Evolutionary conservation across 495 filamentous ascomycete genomes (phyloP), one percentile per base, ranked within the genome.

Genomic region (Stereocaulon alpinum): DNA sequence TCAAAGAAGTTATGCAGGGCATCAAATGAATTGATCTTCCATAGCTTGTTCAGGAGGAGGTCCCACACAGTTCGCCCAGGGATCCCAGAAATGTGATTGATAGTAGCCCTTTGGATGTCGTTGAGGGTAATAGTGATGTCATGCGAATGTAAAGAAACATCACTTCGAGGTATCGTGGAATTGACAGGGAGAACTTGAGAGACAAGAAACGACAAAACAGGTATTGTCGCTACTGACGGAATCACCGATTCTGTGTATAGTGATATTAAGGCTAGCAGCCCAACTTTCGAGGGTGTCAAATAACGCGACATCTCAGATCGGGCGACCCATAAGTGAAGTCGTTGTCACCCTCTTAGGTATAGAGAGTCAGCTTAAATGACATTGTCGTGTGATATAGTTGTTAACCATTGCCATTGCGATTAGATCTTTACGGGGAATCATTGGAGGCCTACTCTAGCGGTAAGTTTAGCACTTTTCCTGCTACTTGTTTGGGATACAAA

Each of bases 1-100:
- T 77, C 76, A 66, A 91, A 87, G 71, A 80, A 89, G 10, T 75
- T 73, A 68, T 87, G 84, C 17, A 95, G 71, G 0, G 83, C 83
- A 73, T 95, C 82, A 17, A 91, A 77, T 43, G 82, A 91, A 67
- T 93, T 82, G 43, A 97, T 81, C 1, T 77, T 77, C 92, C 93
- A 98, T 40, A 97, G 70, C 63, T 86, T 89, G 56, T 84, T 81
- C 7, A 96, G 75, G 54, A 96, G 86, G 18, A 87, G 68, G 71
- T 97, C 92, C 86, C 91, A 93, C 14, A 95, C 69, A 20, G 80
- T 84, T 34, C 87, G 82, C 14, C 91, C 92, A 4, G 89, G 88
- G 3, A 89, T 76, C 9, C 78, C 82, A 15, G 87, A 86, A 20
- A 74, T 73, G 63, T 85, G 80, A 9, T 71, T 66, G n/a, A 71